Evolutionary conservation across 1,284 basidiomycete genomes (phyloP).

Genomic region (Naganishia cerealis): DNA sequence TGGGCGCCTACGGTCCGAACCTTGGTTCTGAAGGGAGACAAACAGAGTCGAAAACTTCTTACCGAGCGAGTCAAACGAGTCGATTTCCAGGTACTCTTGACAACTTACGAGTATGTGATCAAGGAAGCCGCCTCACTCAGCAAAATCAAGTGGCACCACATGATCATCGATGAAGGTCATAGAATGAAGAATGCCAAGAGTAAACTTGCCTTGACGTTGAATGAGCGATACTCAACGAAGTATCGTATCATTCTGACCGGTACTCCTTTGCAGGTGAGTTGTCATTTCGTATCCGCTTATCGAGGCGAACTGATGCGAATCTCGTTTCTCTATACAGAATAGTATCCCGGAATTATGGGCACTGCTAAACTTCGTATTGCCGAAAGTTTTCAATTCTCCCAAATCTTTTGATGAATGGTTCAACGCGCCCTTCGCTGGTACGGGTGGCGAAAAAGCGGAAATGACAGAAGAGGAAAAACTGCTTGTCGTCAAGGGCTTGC

Average conservation of each 20-base stretch:
- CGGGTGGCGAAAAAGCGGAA: conserved; percentile 93
- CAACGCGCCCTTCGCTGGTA: conserved; percentile 98
- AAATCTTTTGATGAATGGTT: conserved; percentile 99
- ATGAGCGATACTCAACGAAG: conserved; percentile 86
- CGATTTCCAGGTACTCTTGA: conserved; percentile 92
- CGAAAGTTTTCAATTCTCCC: conserved; percentile 98
- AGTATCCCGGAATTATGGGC: conserved; percentile 98
- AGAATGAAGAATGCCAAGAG: conserved; percentile 99
- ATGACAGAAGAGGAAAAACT: conserved; percentile 99
- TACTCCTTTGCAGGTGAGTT: conserved; percentile 77
- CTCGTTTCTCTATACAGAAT: conserved; percentile 59
- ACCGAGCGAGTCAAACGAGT: conserved; percentile 49
- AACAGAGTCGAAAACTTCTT: conserved; percentile 55
- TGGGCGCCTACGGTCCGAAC: conserved; percentile 89
- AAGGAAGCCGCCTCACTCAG: conserved; percentile 88
- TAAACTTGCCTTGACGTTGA: conserved; percentile 89
- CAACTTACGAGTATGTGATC: conserved; percentile 99
- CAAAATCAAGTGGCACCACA: conserved; percentile 96
- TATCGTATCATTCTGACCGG: conserved; percentile 96
- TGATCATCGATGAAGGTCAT: conserved; percentile 99
- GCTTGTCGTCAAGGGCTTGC: conserved; percentile 93
- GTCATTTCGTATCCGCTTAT: background rate
- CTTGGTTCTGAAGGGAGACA: conserved; percentile 93
- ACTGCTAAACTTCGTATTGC: conserved; percentile 94
- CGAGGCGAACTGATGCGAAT: background rate